Evolutionary conservation across 768 basidiomycete genomes (phyloP).

Genomic region (Cystobasidiopsis lactophilus): DNA sequence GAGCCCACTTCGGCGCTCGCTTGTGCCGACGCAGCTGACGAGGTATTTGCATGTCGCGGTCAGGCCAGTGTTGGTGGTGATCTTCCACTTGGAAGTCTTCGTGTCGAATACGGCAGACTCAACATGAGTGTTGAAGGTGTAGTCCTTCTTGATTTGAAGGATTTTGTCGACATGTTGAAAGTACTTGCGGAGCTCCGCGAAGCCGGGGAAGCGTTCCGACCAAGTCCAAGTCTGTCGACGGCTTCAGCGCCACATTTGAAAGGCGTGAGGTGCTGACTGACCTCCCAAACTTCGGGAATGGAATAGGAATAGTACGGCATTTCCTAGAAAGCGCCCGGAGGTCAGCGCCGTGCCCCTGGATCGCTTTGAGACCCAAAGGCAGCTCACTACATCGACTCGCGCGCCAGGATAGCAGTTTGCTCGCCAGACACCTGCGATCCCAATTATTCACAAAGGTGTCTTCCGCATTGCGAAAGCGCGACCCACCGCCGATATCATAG

Average conservation of each 20-base stretch:
- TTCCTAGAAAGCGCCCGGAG: neutral
- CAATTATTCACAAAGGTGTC: no score
- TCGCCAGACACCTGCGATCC: neutral
- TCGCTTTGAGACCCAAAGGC: neutral
- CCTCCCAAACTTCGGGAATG: neutral
- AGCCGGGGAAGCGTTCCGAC: neutral
- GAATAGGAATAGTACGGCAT: neutral
- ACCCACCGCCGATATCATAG: neutral
- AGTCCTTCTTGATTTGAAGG: neutral
- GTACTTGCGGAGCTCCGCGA: neutral
- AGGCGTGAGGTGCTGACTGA: neutral
- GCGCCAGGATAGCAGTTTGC: neutral
- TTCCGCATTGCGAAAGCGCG: no score
- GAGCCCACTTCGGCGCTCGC: no score
- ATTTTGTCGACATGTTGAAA: neutral
- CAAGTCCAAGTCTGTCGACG: neutral
- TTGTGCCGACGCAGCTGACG: neutral
- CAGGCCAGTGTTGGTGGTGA: neutral
- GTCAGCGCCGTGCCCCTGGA: neutral
- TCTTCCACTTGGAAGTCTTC: neutral
- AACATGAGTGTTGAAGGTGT: neutral
- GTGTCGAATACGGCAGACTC: no score
- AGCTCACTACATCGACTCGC: neutral
- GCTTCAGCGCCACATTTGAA: neutral
- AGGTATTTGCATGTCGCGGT: neutral